phyloP scores from a whole-genome alignment of 805 yeast genomes.

The Ogataea thermomethanolica region DNA sequence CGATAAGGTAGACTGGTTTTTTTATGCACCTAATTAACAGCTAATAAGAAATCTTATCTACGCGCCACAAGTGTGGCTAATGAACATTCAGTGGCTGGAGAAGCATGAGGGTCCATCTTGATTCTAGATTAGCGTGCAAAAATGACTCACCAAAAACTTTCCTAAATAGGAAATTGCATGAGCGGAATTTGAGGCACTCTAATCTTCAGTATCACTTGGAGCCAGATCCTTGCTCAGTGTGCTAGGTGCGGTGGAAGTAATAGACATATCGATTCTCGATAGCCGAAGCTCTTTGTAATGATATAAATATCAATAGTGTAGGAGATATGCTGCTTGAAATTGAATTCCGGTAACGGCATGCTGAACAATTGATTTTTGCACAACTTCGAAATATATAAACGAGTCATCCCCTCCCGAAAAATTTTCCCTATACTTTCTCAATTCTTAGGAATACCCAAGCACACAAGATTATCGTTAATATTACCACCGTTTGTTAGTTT shows the following conservation, averaged over 20 bases:
- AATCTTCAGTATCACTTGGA: no score
- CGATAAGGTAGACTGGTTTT: no score
- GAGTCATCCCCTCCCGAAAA: background rate
- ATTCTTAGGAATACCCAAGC: conserved; percentile 3
- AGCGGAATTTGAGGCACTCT: no score
- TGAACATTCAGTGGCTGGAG: background rate
- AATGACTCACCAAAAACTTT: conserved; percentile 5
- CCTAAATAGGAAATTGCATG: conserved; percentile 4
- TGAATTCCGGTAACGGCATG: conserved; percentile 1
- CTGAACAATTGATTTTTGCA: background rate
- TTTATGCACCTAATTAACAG: conserved; percentile 5
- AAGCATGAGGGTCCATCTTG: no score
- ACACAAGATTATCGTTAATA: conserved; percentile 1
- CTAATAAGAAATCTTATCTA: conserved; percentile 2
- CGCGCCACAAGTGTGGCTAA: conserved; percentile 3
- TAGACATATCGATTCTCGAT: no score
- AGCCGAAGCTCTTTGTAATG: no score
- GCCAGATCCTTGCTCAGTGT: no score
- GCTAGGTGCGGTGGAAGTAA: no score
- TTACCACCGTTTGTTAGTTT: conserved; percentile 2
- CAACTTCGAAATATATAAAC: conserved; percentile 2
- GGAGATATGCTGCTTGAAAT: background rate
- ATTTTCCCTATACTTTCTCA: conserved; percentile 5
- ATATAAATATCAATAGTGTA: no score
- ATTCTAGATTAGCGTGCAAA: background rate